Percentiles rank a stretch among this genome's conserved stretches.
Conservation (phyloP, 2,329 filamentous ascomycete species). For the Acrocalymma vagum region DNA sequence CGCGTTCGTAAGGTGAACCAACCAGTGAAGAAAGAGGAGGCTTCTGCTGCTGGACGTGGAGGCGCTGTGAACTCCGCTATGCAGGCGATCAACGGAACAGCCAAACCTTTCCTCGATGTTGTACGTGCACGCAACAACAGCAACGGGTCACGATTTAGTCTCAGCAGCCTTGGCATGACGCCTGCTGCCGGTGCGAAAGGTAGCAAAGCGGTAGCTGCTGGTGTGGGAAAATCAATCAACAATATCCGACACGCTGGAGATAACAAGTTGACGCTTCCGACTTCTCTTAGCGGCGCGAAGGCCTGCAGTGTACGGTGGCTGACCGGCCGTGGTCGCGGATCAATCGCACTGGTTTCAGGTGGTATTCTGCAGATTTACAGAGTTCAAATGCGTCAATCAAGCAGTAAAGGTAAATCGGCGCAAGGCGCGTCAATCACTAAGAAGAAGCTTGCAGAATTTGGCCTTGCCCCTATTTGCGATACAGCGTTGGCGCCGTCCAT, state of each 20-base stretch:
- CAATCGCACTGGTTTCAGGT: conserved; percentile 70
- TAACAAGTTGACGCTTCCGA: conserved; percentile 75
- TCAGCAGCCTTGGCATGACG: conserved; percentile 49
- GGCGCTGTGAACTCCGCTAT: conserved; percentile 49
- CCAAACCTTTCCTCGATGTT: conserved; percentile 46
- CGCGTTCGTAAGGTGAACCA: conserved; percentile 42
- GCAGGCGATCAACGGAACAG: conserved; percentile 55
- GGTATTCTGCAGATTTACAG: conserved; percentile 73
- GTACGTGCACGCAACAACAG: conserved; percentile 45
- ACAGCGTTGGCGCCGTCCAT: conserved; percentile 51
- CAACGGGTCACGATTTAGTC: conserved; percentile 42
- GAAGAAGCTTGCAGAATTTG: conserved; percentile 72
- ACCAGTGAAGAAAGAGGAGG: conserved; percentile 41
- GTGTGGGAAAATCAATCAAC: conserved; percentile 76
- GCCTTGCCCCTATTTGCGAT: conserved; percentile 70
- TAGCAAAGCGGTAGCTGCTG: conserved; percentile 75
- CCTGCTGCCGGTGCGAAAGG: conserved; percentile 66
- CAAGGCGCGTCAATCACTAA: conserved; percentile 58
- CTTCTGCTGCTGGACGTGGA: conserved; percentile 39
- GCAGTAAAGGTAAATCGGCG: conserved; percentile 44
- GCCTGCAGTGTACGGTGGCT: conserved; percentile 72
- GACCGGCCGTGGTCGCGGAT: conserved; percentile 67
- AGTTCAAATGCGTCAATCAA: conserved; percentile 60
- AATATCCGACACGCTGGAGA: conserved; percentile 78
- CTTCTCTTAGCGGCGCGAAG: conserved; percentile 61